Evolutionary conservation across 768 basidiomycete species (phyloP).

Genomic region (Suillus luteus): DNA sequence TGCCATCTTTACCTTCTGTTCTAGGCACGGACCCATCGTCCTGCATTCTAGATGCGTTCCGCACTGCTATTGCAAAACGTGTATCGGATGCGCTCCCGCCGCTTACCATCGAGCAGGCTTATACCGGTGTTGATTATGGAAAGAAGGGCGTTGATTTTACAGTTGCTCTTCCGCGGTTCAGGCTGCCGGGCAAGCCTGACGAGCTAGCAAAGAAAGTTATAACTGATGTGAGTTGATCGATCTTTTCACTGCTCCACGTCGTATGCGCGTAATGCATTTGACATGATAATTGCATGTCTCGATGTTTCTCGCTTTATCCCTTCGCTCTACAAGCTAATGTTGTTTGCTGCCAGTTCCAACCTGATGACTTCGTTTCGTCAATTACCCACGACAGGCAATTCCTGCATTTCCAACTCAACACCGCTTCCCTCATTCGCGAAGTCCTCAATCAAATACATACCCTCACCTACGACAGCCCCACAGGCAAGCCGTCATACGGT

Average conservation of each 20-base stretch:
- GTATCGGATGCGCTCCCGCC: slow-evolving; percentile 64
- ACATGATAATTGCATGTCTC: background rate
- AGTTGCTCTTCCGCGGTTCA: slow-evolving; percentile 89
- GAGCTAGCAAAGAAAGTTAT: slow-evolving; percentile 74
- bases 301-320: background rate
- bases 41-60: slow-evolving; percentile 74
- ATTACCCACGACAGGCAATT: slow-evolving; percentile 75
- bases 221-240: slow-evolving; percentile 56
- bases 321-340: background rate
- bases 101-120: slow-evolving; percentile 75
- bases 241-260: background rate
- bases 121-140: slow-evolving; percentile 83
- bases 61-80: slow-evolving; percentile 75
- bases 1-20: slow-evolving; percentile 44
- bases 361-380: slow-evolving; percentile 77
- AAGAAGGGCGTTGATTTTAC: slow-evolving; percentile 96
- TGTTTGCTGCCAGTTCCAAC: slow-evolving; percentile 62
- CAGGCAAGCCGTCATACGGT: slow-evolving; percentile 75
- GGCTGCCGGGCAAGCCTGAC: slow-evolving; percentile 80
- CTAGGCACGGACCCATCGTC: slow-evolving; percentile 60
- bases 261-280: background rate
- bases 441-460: slow-evolving; percentile 74
- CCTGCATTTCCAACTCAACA: slow-evolving; percentile 78
- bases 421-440: slow-evolving; percentile 59
- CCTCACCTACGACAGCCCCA: slow-evolving; percentile 64